Conservation (phyloP, 1,284 basidiomycete species). For the Kalmanozyma brasiliensis region DNA sequence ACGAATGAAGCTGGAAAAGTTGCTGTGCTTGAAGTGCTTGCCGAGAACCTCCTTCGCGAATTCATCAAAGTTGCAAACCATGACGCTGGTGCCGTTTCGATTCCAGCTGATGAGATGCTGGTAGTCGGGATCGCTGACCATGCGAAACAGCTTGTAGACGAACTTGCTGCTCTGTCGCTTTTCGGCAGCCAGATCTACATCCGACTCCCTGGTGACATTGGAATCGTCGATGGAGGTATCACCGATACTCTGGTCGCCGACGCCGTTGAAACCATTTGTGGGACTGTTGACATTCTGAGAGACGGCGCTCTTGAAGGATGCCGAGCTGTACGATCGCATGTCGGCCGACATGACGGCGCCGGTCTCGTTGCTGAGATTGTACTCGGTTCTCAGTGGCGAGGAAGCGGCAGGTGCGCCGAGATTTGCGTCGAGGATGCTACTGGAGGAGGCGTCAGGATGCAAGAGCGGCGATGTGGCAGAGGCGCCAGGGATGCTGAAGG, state of each 20-base stretch:
- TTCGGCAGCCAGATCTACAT: slow-evolving; percentile 46
- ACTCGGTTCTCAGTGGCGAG: slow-evolving; percentile 34
- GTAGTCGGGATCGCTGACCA: slow-evolving; percentile 59
- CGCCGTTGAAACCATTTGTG: slow-evolving; percentile 22
- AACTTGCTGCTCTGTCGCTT: slow-evolving; percentile 57
- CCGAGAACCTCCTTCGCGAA: slow-evolving; percentile 67
- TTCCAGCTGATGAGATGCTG: slow-evolving; percentile 63
- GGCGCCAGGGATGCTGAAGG: slow-evolving; percentile 5
- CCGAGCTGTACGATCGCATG: slow-evolving; percentile 43
- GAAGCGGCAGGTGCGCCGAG: slow-evolving; percentile 22
- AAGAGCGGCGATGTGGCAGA: slow-evolving; percentile 19
- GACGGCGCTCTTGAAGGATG: slow-evolving; percentile 42
- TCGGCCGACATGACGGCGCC: slow-evolving; percentile 13
- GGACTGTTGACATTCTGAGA: slow-evolving; percentile 42
- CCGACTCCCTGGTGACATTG: slow-evolving; percentile 37
- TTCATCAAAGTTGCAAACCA: slow-evolving; percentile 65
- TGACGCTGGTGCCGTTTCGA: slow-evolving; percentile 55
- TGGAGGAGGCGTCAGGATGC: slow-evolving; percentile 18
- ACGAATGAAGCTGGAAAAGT: slow-evolving; percentile 89
- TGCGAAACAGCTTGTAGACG: slow-evolving; percentile 61
- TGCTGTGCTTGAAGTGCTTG: slow-evolving; percentile 69
- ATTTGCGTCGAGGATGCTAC: slow-evolving; percentile 13
- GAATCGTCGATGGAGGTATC: slow-evolving; percentile 40
- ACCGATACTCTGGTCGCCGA: slow-evolving; percentile 31
- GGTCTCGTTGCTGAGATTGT: slow-evolving; percentile 20